phyloP scores from a whole-genome alignment of 129 eudicot species.

The Chrysanthemum seticuspe region DNA sequence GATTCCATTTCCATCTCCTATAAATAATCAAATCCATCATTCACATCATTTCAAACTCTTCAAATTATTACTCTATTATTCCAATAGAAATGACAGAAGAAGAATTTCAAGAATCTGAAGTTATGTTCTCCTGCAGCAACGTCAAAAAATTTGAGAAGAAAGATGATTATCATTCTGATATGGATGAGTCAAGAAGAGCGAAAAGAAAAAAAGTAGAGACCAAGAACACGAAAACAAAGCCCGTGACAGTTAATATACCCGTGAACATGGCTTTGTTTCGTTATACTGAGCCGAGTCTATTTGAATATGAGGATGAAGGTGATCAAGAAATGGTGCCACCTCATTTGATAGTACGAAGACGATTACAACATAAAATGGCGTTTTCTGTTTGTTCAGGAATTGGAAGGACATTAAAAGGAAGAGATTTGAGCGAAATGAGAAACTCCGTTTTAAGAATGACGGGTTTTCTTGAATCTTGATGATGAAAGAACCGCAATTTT shows the following conservation, averaged over 20 bases:
- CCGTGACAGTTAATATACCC: conserved; percentile 34
- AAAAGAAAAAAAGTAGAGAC: conserved; percentile 22
- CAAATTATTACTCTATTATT: background rate
- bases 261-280: conserved; percentile 28
- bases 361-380: conserved; percentile 62
- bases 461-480: conserved; percentile 75
- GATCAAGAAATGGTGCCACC: conserved; percentile 65
- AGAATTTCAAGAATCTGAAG: conserved; percentile 44
- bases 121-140: conserved; percentile 27
- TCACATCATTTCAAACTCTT: conserved; percentile 11
- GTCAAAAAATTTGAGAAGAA: background rate
- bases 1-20: conserved; percentile 31
- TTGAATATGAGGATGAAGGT: conserved; percentile 39
- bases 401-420: conserved; percentile 69
- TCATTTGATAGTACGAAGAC: conserved; percentile 57
- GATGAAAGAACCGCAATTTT: conserved; percentile 26
- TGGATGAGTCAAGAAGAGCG: conserved; percentile 14
- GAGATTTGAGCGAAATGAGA: conserved; percentile 73
- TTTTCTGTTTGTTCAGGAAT: conserved; percentile 61
- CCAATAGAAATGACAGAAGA: conserved; percentile 36
- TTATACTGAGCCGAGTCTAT: conserved; percentile 27
- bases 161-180: conserved; percentile 6
- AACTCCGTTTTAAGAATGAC: conserved; percentile 81
- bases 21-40: conserved; percentile 10
- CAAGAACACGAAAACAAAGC: conserved; percentile 15